phyloP scores from a whole-genome alignment of 2,329 filamentous ascomycete species.

The Arthrobotrys pseudoclavata region DNA sequence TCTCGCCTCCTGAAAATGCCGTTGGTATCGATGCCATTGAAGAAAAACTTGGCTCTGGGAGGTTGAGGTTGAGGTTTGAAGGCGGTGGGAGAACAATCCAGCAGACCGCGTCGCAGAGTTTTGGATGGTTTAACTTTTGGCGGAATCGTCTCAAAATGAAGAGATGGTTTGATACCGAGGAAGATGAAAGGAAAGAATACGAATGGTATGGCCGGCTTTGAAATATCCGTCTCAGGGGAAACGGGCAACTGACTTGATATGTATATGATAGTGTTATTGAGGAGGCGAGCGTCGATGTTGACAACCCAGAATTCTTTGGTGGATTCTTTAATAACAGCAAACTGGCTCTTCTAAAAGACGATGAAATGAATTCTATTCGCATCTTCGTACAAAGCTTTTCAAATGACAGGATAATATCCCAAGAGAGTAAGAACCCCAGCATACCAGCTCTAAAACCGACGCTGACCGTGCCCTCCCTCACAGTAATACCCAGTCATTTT shows the following conservation, averaged over 20 bases:
- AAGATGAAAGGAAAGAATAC: constrained; percentile 54
- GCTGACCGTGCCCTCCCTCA: not conserved
- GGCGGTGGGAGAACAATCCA: constrained; percentile 25
- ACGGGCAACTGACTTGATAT: not conserved
- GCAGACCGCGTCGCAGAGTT: constrained; percentile 40
- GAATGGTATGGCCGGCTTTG: constrained; percentile 14
- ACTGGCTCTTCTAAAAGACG: constrained; percentile 39
- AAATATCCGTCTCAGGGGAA: not conserved
- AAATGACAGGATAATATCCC: constrained; percentile 48
- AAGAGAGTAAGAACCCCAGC: constrained; percentile 36
- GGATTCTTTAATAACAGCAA: constrained; percentile 55
- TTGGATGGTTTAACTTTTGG: constrained; percentile 57
- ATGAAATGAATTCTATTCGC: constrained; percentile 43
- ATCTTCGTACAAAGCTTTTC: constrained; percentile 46
- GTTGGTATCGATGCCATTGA: constrained; percentile 6
- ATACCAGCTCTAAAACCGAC: not conserved
- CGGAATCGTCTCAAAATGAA: constrained; percentile 50
- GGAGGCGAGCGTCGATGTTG: constrained; percentile 33
- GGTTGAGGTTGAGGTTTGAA: constrained; percentile 43
- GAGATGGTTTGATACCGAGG: constrained; percentile 54
- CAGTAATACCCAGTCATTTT: constrained; percentile 45
- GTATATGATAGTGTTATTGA: constrained; percentile 26
- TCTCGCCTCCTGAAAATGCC: constrained; percentile 29
- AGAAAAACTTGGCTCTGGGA: constrained; percentile 51
- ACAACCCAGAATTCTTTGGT: constrained; percentile 44